Base-by-base conservation (phyloP, 164 flowering plant genomes). In the Dillenia suffruticosa region DNA sequence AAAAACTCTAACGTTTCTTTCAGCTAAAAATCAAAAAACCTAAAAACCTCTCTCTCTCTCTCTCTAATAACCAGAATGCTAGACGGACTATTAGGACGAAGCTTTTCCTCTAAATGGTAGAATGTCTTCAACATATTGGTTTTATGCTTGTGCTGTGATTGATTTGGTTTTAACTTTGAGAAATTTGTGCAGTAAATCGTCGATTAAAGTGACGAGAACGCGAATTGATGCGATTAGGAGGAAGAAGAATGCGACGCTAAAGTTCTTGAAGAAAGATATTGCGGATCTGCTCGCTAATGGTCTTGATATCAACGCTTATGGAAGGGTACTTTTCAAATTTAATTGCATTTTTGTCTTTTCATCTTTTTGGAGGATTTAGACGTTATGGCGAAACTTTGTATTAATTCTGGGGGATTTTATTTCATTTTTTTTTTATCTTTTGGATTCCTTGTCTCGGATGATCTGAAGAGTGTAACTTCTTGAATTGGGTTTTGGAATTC, bases 261-360 rank as follows among this genome's bases (percentile, higher is more conserved):
- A 74, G 78, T 86, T 83, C 70, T 56, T 88, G 70, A 89, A 80
- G 81, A 87, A 86, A 51, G 96, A 91, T 69, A 79, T 94, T 13
- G 96, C 92, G 26, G 94, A 85, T 74, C 83, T 94, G 40, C 90
- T 94, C n/a, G 61, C 75, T 22, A 84, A 82, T 64, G 93, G 92
- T 10, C 90, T 79, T 24, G 99, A 94, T 11, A 71, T 68, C 59
- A 91, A 88, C 72, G 97, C 99, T 17, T 89, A 72, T 64, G 93
- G 87, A 57, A 78, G 97, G 83, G 99, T 91, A 76, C 64, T 6
- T 7, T 51, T 44, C 10, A 9, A 50, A 6, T 5, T 32, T 32
- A 4, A 32, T 32, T 32, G 40, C 40, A 44, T 47, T 50, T 10
- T 17, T 5, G 49, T 11, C 9, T 56, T 51, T 8, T 3, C 14